phyloP scores from a whole-genome alignment of 805 yeast genomes.

The Saturnispora zaruensis region DNA sequence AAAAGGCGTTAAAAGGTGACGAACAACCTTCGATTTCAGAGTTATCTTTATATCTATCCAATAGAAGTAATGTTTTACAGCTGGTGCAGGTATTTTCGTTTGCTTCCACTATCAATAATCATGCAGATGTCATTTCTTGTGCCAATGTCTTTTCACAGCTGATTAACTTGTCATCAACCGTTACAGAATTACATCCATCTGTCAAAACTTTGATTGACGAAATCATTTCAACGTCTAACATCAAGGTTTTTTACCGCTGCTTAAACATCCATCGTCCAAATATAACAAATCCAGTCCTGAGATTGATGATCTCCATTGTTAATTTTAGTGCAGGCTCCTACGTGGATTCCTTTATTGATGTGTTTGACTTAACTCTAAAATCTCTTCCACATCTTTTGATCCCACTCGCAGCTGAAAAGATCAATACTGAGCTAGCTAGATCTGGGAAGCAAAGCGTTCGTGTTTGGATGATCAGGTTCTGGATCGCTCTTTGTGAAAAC shows the following conservation, averaged over 20 bases:
- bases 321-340: conserved; percentile 40
- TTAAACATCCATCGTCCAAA: conserved; percentile 50
- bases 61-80: conserved; percentile 24
- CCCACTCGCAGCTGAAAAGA: conserved; percentile 28
- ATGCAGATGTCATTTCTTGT: conserved; percentile 37
- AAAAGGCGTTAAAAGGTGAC: background rate
- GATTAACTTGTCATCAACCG: conserved; percentile 20
- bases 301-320: conserved; percentile 46
- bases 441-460: conserved; percentile 43
- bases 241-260: conserved; percentile 60
- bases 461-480: conserved; percentile 49
- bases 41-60: conserved; percentile 26
- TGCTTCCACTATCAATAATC: conserved; percentile 42
- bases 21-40: conserved; percentile 5
- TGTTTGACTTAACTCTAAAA: conserved; percentile 60
- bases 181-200: conserved; percentile 15
- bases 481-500: conserved; percentile 42
- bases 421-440: conserved; percentile 37
- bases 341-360: conserved; percentile 49
- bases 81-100: conserved; percentile 36
- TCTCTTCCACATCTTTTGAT: conserved; percentile 52
- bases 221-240: conserved; percentile 44
- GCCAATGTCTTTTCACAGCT: conserved; percentile 36
- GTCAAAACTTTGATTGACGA: conserved; percentile 39
- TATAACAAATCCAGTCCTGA: conserved; percentile 52